phyloP scores from a whole-genome alignment of 1,284 basidiomycete genomes.

The Leccinum pseudoinsigne region DNA sequence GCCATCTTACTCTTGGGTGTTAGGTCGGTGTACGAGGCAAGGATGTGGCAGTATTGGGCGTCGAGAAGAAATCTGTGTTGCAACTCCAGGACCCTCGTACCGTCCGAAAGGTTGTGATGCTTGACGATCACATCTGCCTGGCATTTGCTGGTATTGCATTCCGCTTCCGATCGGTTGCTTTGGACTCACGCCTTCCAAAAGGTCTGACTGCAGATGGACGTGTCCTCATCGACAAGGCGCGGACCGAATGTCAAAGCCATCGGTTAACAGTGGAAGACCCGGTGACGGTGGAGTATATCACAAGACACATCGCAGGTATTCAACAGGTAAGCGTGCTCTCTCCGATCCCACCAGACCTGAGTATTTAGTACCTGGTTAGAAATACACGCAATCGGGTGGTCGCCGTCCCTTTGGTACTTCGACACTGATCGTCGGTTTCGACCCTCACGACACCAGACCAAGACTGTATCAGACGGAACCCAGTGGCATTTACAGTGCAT shows the following conservation, averaged over 20 bases:
- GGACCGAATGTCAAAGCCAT: slow-evolving; percentile 97
- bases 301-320: slow-evolving; percentile 95
- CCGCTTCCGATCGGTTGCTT: slow-evolving; percentile 4
- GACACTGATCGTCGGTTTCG: slow-evolving; percentile 96
- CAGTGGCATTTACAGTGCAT: slow-evolving; percentile 96
- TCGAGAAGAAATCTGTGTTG: slow-evolving; percentile 98
- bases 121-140: slow-evolving; percentile 97
- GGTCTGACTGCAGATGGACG: slow-evolving; percentile 97
- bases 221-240: slow-evolving; percentile 96
- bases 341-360: neutral
- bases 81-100: slow-evolving; percentile 98
- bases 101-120: slow-evolving; percentile 97
- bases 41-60: slow-evolving; percentile 94
- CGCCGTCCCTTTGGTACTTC: slow-evolving; percentile 98
- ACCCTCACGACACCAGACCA: slow-evolving; percentile 88
- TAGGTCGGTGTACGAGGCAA: slow-evolving; percentile 96
- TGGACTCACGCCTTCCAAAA: slow-evolving; percentile 35
- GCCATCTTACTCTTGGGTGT: slow-evolving; percentile 11
- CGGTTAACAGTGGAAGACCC: slow-evolving; percentile 98
- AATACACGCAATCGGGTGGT: slow-evolving; percentile 99
- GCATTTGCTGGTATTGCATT: slow-evolving; percentile 89
- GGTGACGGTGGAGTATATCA: slow-evolving; percentile 98
- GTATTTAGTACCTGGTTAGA: slow-evolving; percentile 42
- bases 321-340: slow-evolving; percentile 72
- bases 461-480: slow-evolving; percentile 97